Conservation (phyloP, 495 filamentous ascomycete genomes). For the Neurospora cerealis region DNA sequence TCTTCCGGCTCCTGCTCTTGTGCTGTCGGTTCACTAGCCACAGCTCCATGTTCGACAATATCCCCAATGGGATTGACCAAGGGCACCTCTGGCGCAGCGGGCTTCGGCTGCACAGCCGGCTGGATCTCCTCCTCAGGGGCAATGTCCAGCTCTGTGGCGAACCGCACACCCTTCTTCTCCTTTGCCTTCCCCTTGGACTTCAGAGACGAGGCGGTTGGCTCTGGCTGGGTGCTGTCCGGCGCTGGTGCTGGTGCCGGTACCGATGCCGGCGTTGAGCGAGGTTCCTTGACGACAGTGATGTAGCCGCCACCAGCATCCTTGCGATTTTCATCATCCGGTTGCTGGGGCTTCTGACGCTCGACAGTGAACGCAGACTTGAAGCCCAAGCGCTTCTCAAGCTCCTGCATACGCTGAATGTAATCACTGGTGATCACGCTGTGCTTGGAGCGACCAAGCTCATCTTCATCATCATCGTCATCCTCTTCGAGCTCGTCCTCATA, state of each 20-base stretch:
- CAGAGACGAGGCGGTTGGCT: not conserved
- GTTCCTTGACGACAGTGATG: not conserved
- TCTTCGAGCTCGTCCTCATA: constrained; percentile 39
- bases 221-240: not conserved
- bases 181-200: not conserved
- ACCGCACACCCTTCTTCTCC: constrained; percentile 65
- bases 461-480: constrained; percentile 50
- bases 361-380: constrained; percentile 31
- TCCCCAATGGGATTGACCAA: constrained; percentile 34
- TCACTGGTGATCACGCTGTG: constrained; percentile 54
- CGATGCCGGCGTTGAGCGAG: not conserved
- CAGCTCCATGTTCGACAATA: constrained; percentile 37
- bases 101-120: constrained; percentile 15
- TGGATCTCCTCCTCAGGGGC: constrained; percentile 24
- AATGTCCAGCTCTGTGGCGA: constrained; percentile 68
- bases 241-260: not conserved
- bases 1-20: constrained; percentile 15
- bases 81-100: constrained; percentile 22
- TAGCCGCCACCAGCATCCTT: constrained; percentile 10
- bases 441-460: constrained; percentile 60
- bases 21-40: constrained; percentile 26
- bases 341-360: constrained; percentile 1
- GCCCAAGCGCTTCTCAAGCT: constrained; percentile 65
- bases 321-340: constrained; percentile 13
- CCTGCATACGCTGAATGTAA: constrained; percentile 69